A percentile compares a stretch with the other conserved stretches of the same genome.
These are phyloP conservation scores for Blastobotrys illinoisensis DNA, from an alignment of 1,139 yeast genomes.

Conservation along the genomic window DNA sequence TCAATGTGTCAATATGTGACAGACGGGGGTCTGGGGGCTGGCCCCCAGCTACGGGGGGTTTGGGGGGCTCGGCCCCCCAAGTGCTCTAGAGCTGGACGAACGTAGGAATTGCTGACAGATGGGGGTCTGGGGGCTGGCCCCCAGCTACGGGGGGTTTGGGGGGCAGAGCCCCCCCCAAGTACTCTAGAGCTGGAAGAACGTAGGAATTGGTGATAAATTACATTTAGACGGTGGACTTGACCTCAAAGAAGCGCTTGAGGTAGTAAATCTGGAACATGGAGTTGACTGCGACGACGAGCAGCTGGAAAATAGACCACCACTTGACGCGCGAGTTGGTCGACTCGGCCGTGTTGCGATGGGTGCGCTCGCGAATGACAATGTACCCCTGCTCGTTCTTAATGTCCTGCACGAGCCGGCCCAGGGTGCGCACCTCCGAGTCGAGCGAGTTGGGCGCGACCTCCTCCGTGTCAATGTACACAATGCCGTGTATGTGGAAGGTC, in stretches of 20 bases:
- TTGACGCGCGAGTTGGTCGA: constrained; percentile 94
- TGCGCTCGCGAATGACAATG: constrained; percentile 92
- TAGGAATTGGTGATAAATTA: neutral
- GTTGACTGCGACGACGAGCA: constrained; percentile 77
- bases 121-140: no score
- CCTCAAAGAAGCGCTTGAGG: constrained; percentile 92
- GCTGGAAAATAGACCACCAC: constrained; percentile 96
- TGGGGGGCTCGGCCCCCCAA: neutral
- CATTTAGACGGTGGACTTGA: constrained; percentile 70
- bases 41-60: neutral
- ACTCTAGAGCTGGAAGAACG: no score
- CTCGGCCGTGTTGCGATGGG: constrained; percentile 98
- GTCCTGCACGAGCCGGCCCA: constrained; percentile 73
- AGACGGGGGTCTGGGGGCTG: neutral
- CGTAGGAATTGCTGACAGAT: no score
- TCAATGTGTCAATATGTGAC: no score
- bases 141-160: no score
- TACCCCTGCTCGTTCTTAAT: constrained; percentile 85
- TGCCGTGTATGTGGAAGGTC: constrained; percentile 92
- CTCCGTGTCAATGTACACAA: constrained; percentile 77
- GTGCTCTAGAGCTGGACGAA: no score
- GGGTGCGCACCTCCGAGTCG: constrained; percentile 76
- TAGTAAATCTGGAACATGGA: constrained; percentile 91
- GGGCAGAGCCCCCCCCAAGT: no score
- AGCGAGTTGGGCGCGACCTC: constrained; percentile 78